Evolutionary conservation across 140 eudicot species (phyloP).

Genomic region (Erigeron philadelphicus): DNA sequence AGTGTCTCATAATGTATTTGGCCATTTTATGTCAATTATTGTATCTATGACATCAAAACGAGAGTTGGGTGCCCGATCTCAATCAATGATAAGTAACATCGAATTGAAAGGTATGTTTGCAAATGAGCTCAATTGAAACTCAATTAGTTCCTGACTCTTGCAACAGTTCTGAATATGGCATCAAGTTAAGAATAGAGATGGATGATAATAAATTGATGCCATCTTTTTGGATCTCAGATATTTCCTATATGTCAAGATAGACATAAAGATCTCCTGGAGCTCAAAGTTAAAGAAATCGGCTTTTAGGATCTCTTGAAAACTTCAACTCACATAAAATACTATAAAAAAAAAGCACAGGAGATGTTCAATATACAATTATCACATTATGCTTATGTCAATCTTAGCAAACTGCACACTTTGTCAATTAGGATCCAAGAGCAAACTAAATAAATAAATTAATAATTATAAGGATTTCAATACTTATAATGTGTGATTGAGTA

Average conservation of each 20-base stretch:
- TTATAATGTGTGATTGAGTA: background rate
- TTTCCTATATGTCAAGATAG: conserved; percentile 81
- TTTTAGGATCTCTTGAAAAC: background rate
- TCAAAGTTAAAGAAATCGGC: background rate
- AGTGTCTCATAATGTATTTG: too few species aligned
- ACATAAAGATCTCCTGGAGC: conserved; percentile 89
- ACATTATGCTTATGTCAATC: background rate
- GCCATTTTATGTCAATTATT: too few species aligned
- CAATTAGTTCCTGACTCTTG: background rate
- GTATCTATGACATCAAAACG: too few species aligned
- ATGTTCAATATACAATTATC: background rate
- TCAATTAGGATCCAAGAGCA: too few species aligned
- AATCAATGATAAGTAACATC: too few species aligned
- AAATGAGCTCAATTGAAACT: too few species aligned
- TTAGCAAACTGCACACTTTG: too few species aligned
- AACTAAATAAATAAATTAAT: background rate
- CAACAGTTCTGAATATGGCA: conserved; percentile 84
- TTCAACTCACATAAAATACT: background rate
- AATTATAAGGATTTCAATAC: background rate
- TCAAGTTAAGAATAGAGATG: conserved; percentile 74
- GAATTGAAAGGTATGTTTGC: too few species aligned
- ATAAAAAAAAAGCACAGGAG: background rate
- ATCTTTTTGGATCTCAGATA: conserved; percentile 91
- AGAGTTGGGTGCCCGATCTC: too few species aligned
- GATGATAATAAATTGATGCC: conserved; percentile 80